Percentiles rank a stretch among this genome's conserved stretches.
Conservation (phyloP, 257 asterid species). For the Paraleonurus japonicus region DNA sequence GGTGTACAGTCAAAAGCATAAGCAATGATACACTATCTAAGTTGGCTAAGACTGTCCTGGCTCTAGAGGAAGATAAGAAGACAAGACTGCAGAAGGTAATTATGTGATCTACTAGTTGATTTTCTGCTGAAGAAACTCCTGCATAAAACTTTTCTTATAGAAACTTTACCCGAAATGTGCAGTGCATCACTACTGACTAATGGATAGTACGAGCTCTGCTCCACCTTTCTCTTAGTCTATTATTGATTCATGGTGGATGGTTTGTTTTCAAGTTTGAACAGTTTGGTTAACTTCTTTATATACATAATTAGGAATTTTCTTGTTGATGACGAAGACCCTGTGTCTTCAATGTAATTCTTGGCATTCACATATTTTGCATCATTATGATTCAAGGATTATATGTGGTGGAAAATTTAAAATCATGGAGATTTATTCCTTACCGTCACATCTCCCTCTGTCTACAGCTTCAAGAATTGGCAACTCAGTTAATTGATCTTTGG, state of each 20-base stretch:
- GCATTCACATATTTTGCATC: conserved; percentile 14
- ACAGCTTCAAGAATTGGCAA: conserved; percentile 95
- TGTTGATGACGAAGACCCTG: background rate
- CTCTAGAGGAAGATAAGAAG: conserved; percentile 77
- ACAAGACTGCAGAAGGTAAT: conserved; percentile 79
- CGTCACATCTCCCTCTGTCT: conserved; percentile 5
- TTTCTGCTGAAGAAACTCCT: background rate
- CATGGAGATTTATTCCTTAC: background rate
- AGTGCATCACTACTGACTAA: background rate
- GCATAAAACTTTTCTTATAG: background rate
- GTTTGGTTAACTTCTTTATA: background rate
- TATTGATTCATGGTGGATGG: background rate
- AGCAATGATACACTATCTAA: conserved; percentile 82
- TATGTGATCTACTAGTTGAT: conserved; percentile 8
- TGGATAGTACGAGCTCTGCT: conserved; percentile 1
- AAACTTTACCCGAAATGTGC: background rate
- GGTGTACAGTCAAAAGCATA: conserved; percentile 88
- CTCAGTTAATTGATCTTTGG: conserved; percentile 93
- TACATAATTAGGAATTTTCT: background rate
- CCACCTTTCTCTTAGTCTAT: background rate
- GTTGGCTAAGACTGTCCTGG: conserved; percentile 75
- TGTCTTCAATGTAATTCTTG: background rate
- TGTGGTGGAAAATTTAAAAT: background rate
- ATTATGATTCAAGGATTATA: background rate
- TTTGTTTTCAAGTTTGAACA: background rate